Evolutionary conservation across 192 early-diverging fungal species (phyloP), one percentile per base, ranked within the genome.

Genomic region (Oehlia diaphana): DNA sequence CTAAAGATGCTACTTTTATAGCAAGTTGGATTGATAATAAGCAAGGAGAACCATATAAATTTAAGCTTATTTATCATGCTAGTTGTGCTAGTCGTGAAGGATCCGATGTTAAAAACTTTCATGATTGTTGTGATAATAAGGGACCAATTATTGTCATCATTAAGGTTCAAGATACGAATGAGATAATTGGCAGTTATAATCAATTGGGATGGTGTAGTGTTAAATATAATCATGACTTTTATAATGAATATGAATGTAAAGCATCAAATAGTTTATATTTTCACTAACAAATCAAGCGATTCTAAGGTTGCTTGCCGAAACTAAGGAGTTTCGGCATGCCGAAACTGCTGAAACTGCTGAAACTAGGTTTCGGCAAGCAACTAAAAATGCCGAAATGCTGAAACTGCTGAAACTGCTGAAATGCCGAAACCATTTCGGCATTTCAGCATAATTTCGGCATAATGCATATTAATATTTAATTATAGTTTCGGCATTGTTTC

Each of bases 11-110:
- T 2, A 44, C 39, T 3, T 14, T 49, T 23, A 72, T 72, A 42
- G 19, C 71, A 9, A 72, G 71, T 72, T 72, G 71, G 71, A 50
- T 72, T 19, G 44, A 72, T 47, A 14, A 47, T 6, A 72, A 28
- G 37, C 26, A 66, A 31, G 64, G 26, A 14, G 26, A 66, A 9
- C 14, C 31, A 9, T 66, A 66, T 23, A 14, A 66, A 28, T 66
- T 66, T 66, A 66, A 66, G 31, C 64, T 66, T 66, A 26, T 66
- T 31, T 66, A 31, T 14, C 64, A 31, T 66, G 64, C 26, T 26
- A 33, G 26, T 5, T 31, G 64, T 66, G 64, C 26, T 26, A 33
- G 26, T 66, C n/a, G 64, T 2, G 64, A 66, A 14, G 64, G 64
- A 14, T 66, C 26, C 10, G 10, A 28, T 13, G 64, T 66, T 4